Conservation (phyloP, 1,284 basidiomycete species). For the Neolentinus lepideus region DNA sequence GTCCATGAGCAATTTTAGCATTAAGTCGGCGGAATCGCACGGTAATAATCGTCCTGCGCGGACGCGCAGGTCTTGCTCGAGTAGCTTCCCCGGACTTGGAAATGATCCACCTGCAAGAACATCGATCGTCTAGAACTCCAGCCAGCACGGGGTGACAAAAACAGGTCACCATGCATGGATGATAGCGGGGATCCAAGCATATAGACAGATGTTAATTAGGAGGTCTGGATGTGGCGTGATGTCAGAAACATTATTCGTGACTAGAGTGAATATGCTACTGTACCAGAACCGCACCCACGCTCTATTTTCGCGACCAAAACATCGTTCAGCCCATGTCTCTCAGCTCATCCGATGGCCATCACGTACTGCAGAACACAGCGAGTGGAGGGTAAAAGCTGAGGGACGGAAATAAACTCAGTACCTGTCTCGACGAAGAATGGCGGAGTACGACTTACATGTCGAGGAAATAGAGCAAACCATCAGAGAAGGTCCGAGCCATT, state of each 20-base stretch:
- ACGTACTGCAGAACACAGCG: slow-evolving; percentile 45
- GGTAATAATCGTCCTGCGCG: too few relatives aligned
- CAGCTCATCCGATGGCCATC: not conserved
- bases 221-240: slow-evolving; percentile 30
- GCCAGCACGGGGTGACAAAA: not conserved
- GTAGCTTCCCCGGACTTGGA: not conserved
- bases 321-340: not conserved
- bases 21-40: too few relatives aligned
- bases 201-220: slow-evolving; percentile 47
- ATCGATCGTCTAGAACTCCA: not conserved
- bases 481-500: slow-evolving; percentile 18
- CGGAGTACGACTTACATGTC: slow-evolving; percentile 31
- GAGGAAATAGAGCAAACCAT: slow-evolving; percentile 40
- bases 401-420: not conserved
- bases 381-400: slow-evolving; percentile 43
- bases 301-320: slow-evolving; percentile 19
- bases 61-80: not conserved
- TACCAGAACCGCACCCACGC: slow-evolving; percentile 32
- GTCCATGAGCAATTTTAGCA: too few relatives aligned
- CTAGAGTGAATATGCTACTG: not conserved
- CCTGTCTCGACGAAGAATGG: not conserved
- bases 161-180: slow-evolving; percentile 44
- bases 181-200: slow-evolving; percentile 51
- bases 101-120: not conserved
- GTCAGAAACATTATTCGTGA: not conserved